A percentile compares a stretch with the other conserved stretches of the same genome.
phyloP scores from a whole-genome alignment of 345 rosid genomes.

The Gossypium turneri region DNA sequence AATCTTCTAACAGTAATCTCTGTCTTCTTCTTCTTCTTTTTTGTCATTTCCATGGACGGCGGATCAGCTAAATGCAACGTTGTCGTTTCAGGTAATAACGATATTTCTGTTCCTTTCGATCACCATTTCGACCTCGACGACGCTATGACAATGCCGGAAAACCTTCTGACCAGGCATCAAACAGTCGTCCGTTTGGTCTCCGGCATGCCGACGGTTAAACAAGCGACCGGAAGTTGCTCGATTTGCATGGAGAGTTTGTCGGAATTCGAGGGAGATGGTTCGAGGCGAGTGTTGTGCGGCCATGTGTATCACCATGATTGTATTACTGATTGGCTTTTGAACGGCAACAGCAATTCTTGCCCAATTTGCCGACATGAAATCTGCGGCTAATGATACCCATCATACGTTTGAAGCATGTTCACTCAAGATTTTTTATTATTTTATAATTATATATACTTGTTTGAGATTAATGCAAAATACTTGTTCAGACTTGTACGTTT shows the following conservation, averaged over 20 bases:
- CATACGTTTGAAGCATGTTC: no score
- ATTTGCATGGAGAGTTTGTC: slow-evolving; percentile 11
- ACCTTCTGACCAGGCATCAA: neutral
- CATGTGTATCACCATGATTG: slow-evolving; percentile 16
- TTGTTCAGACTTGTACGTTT: no score
- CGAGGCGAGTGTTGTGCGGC: neutral
- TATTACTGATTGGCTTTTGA: slow-evolving; percentile 6
- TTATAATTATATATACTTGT: no score
- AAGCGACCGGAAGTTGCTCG: neutral
- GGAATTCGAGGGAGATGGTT: neutral
- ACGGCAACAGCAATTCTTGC: slow-evolving; percentile 6
- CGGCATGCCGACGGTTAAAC: neutral
- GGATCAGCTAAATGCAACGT: neutral
- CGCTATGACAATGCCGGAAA: neutral
- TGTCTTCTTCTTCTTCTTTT: neutral
- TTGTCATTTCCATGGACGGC: neutral
- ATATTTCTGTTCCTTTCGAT: neutral
- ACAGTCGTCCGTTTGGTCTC: neutral
- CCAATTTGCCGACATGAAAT: slow-evolving; percentile 15
- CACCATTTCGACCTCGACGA: slow-evolving; percentile 11
- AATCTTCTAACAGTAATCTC: neutral
- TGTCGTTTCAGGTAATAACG: neutral
- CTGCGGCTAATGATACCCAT: no score
- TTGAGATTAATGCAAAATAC: no score
- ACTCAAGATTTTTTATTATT: no score